Percentiles rank a stretch among this genome's conserved stretches.
Conservation (phyloP, 78 protist species). For the Isochrysis galbana region DNA sequence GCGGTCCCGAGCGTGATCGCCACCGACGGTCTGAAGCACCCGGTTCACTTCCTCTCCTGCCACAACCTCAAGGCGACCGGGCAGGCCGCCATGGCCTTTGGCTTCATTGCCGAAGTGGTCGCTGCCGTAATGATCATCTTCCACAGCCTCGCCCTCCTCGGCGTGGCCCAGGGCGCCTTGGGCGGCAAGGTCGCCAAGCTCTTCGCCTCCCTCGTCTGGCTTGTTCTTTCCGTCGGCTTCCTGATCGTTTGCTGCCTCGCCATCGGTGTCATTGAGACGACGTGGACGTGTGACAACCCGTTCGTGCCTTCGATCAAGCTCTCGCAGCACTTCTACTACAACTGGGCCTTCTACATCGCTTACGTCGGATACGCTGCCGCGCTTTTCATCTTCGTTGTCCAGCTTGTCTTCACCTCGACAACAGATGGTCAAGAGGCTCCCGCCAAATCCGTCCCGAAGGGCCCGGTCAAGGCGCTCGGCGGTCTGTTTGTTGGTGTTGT, state of each 20-base stretch:
- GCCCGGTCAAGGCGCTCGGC: no score
- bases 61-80: background rate
- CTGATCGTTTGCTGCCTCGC: background rate
- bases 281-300: background rate
- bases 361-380: background rate
- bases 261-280: background rate
- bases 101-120: background rate
- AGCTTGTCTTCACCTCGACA: no score
- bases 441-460: no score
- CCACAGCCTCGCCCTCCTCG: background rate
- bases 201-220: background rate
- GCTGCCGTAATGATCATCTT: background rate
- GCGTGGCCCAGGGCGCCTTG: background rate
- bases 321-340: background rate
- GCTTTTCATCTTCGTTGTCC: background rate
- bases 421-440: no score
- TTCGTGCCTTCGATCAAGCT: background rate
- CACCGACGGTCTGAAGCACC: background rate
- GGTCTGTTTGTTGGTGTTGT: no score
- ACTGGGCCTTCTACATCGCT: background rate
- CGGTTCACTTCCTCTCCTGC: background rate
- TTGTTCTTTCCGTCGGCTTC: background rate
- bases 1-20: conserved; percentile 8
- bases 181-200: background rate
- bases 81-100: background rate